Base-by-base conservation (phyloP, 305 asterid species). In the Solanum aculeatissimum region DNA sequence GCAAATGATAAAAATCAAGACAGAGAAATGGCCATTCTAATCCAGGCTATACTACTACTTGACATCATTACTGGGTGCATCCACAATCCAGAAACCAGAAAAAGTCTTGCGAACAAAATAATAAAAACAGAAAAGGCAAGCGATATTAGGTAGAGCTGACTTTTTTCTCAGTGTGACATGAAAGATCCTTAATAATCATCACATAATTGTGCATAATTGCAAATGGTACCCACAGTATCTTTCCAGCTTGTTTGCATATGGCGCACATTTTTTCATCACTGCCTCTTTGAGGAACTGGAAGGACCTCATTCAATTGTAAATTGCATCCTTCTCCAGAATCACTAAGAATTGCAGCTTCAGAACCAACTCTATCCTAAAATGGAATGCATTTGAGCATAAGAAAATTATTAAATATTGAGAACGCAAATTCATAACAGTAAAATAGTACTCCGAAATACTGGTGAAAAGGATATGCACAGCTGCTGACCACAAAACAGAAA, bases 191-290 rank as follows among this genome's bases (percentile, higher is more conserved):
- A 83, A 68, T 83, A 47, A 9, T 62, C 66, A 83, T 47, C 47
- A 49, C 15, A 42, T 65, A 47, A 35, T 85, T 62, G 83, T 82
- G 87, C 84, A 86, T 18, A 65, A 87, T 80, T 42, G 83, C 84
- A 87, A 89, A 85, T 87, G 89, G 91, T 90, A 93, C 98, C 87
- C 95, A 95, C 98, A 90, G 89, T 92, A 90, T 93, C 89, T 94
- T 89, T 89, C 92, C 93, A 83, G 74, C 90, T 85, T 85, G 88
- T 87, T 79, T 88, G 97, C 98, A 91, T 80, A 88, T 85, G 87
- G 85, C 74, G 78, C 93, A 92, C 85, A 90, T 85, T 58, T 86
- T 88, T 86, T 85, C 88, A 11, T 23, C 42, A 38, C 81, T 85
- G 83, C 87, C 89, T 71, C 49, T 85, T 89, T 71, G 87, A 86